phyloP scores from a whole-genome alignment of 2,329 filamentous ascomycete species.

The Stagonosporopsis rhizophila region DNA sequence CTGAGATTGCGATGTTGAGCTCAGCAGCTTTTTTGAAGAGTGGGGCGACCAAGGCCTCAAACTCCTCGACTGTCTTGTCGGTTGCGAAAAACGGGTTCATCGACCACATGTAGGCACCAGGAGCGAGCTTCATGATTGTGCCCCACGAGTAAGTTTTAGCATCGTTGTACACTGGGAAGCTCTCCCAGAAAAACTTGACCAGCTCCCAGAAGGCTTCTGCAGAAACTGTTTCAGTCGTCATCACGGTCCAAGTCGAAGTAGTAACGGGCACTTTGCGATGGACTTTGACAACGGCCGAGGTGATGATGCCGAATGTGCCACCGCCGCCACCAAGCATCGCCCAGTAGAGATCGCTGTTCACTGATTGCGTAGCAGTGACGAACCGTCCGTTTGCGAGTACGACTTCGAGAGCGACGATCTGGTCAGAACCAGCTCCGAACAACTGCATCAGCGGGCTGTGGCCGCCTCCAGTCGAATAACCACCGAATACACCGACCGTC shows the following conservation, averaged over 20 bases:
- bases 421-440: conserved; percentile 50
- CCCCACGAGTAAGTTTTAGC: conserved; percentile 42
- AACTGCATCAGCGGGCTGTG: conserved; percentile 61
- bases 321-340: conserved; percentile 50
- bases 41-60: conserved; percentile 32
- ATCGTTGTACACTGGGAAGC: conserved; percentile 32
- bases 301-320: conserved; percentile 46
- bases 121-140: conserved; percentile 31
- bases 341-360: conserved; percentile 50
- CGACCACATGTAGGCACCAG: conserved; percentile 31
- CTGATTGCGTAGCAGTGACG: conserved; percentile 32
- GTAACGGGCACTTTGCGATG: conserved; percentile 42
- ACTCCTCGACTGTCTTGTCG: conserved; percentile 34
- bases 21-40: conserved; percentile 32
- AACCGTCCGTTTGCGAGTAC: conserved; percentile 38
- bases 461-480: conserved; percentile 57
- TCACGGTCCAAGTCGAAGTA: conserved; percentile 41
- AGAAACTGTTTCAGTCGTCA: conserved; percentile 38
- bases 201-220: conserved; percentile 42
- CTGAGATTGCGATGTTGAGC: conserved; percentile 34
- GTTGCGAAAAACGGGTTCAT: conserved; percentile 41
- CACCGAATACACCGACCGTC: conserved; percentile 59
- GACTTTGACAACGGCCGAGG: conserved; percentile 43
- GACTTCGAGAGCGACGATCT: conserved; percentile 47
- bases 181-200: conserved; percentile 31